phyloP scores from a whole-genome alignment of 1,284 basidiomycete species.

The Sporisorium sorghi region DNA sequence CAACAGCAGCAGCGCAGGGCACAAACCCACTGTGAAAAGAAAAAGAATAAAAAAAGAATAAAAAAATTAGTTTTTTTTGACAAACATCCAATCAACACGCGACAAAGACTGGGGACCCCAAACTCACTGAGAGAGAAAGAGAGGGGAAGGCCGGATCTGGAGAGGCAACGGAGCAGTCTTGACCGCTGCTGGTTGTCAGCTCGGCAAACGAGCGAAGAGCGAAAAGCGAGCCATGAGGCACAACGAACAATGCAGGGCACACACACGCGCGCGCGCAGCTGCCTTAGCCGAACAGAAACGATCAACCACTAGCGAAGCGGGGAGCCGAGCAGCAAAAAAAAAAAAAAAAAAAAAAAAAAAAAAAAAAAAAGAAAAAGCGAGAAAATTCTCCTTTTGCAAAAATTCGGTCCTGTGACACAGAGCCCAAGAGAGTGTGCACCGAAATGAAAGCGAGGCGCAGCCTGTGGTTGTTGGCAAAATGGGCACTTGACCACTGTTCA shows the following conservation, averaged over 20 bases:
- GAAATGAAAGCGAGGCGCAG: not conserved
- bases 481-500: not conserved
- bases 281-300: conserved; percentile 1
- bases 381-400: not conserved
- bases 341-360: not conserved
- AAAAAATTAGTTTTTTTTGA: not conserved
- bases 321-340: not conserved
- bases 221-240: not conserved
- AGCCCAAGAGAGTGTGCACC: not conserved
- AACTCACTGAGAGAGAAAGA: not conserved
- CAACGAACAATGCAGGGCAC: not conserved
- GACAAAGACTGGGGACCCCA: conserved; percentile 31
- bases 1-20: not conserved
- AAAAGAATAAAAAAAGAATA: not conserved
- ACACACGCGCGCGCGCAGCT: too few relatives aligned
- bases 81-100: conserved; percentile 38
- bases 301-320: not conserved
- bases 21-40: too few relatives aligned
- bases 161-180: conserved; percentile 4
- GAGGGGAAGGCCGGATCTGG: conserved; percentile 19
- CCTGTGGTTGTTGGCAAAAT: too few relatives aligned
- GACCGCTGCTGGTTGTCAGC: not conserved
- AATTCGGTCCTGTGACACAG: not conserved
- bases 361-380: not conserved
- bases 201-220: not conserved